A percentile compares a stretch with the other conserved stretches of the same genome.
phyloP scores from a whole-genome alignment of 1,139 yeast species.

The Candida tunisiensis region DNA sequence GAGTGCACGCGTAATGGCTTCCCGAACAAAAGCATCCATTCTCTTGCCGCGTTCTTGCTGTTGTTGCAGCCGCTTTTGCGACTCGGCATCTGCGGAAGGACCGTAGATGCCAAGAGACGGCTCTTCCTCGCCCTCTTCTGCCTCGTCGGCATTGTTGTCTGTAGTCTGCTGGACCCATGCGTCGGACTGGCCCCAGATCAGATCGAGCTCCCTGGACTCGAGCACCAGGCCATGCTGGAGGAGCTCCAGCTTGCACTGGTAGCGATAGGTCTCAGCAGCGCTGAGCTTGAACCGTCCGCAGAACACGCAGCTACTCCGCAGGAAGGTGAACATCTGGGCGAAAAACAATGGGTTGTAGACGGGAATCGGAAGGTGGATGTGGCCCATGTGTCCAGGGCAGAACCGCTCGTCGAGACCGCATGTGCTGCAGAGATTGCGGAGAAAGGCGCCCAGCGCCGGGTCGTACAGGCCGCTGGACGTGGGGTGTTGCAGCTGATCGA shows the following conservation, averaged over 20 bases:
- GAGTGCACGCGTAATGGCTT: conserved; percentile 57
- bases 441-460: conserved; percentile 83
- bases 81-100: conserved; percentile 4
- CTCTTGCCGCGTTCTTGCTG: conserved; percentile 24
- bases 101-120: conserved; percentile 10
- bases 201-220: conserved; percentile 61
- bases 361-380: conserved; percentile 89
- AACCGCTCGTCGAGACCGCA: conserved; percentile 91
- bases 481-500: conserved; percentile 94
- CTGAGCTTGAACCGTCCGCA: conserved; percentile 75
- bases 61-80: conserved; percentile 9
- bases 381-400: conserved; percentile 99
- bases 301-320: conserved; percentile 76
- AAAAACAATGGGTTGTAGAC: conserved; percentile 91
- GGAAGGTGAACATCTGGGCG: conserved; percentile 70
- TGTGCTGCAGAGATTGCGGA: conserved; percentile 77
- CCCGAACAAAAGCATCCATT: conserved; percentile 48
- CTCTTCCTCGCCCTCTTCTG: conserved; percentile 20
- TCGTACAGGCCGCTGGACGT: conserved; percentile 88
- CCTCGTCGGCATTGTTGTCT: conserved; percentile 20
- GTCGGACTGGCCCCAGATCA: conserved; percentile 15
- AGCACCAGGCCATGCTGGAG: conserved; percentile 79
- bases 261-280: conserved; percentile 53
- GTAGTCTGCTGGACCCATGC: no score
- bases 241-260: conserved; percentile 59